Evolutionary conservation across 257 asterid species (phyloP).

Genomic region (Solanum microdontum): DNA sequence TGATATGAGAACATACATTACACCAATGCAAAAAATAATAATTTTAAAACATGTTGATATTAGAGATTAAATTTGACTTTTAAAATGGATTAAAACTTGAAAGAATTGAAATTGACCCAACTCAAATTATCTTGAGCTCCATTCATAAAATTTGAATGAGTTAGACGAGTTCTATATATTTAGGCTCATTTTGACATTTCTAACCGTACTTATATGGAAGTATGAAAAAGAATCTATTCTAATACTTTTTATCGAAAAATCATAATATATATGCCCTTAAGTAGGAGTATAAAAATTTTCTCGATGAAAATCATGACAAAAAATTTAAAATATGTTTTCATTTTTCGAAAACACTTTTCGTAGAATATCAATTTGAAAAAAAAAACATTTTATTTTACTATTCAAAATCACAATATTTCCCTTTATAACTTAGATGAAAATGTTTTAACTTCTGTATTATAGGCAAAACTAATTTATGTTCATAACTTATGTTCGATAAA

Average conservation of each 20-base stretch:
- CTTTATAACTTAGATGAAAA: neutral
- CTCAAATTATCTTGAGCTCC: no score
- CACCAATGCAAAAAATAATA: no score
- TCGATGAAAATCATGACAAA: fast-evolving
- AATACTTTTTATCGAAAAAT: neutral
- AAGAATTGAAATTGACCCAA: no score
- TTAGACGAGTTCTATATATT: neutral
- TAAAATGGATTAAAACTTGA: fast-evolving
- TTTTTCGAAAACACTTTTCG: neutral
- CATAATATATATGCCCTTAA: fast-evolving
- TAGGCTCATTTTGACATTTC: neutral
- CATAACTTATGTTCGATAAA: neutral
- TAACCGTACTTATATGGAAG: neutral
- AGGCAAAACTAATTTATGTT: neutral
- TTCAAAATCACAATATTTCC: neutral
- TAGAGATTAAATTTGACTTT: no score
- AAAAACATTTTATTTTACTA: neutral
- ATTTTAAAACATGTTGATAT: fast-evolving
- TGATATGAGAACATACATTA: no score
- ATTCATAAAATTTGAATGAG: fast-evolving
- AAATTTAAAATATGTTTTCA: neutral
- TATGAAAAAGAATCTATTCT: fast-evolving
- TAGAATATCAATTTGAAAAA: neutral
- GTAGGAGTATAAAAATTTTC: fast-evolving
- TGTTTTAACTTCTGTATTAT: neutral